These are phyloP conservation scores for Macrocystidia cucumis DNA, from an alignment of 1,284 basidiomycete species.

Conservation along the genomic window DNA sequence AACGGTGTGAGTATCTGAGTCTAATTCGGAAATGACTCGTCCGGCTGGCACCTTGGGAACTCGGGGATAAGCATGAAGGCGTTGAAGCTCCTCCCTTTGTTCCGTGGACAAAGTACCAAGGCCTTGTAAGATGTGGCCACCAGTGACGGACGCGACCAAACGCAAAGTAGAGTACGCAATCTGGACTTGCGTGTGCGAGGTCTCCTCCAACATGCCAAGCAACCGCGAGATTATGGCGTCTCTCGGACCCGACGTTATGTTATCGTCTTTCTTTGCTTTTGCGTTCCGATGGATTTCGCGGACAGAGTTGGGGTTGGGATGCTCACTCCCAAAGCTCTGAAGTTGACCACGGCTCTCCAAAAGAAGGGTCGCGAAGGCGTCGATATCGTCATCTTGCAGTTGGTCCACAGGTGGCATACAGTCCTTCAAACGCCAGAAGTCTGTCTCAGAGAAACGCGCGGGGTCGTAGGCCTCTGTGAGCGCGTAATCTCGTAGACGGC, in stretches of 20 bases:
- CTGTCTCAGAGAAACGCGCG: conserved; percentile 42
- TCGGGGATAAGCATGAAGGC: conserved; percentile 39
- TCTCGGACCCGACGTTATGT: conserved; percentile 21
- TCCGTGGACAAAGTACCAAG: conserved; percentile 31
- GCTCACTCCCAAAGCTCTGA: conserved; percentile 49
- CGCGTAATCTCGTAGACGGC: conserved; percentile 45
- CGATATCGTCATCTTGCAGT: conserved; percentile 56
- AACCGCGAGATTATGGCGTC: conserved; percentile 47
- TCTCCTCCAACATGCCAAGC: conserved; percentile 49
- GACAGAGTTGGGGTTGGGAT: conserved; percentile 22
- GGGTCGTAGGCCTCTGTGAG: conserved; percentile 26
- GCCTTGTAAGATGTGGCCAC: conserved; percentile 19
- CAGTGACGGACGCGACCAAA: conserved; percentile 35
- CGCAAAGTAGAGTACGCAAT: conserved; percentile 60
- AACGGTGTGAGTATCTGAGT: conserved; percentile 28
- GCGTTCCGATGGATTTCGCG: conserved; percentile 27
- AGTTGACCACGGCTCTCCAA: conserved; percentile 50
- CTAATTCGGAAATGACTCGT: conserved; percentile 28
- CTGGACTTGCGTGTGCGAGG: conserved; percentile 39
- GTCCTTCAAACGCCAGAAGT: conserved; percentile 81
- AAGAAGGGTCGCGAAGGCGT: conserved; percentile 72
- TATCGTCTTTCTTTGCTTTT: conserved; percentile 1
- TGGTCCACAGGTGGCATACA: conserved; percentile 49
- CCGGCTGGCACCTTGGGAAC: conserved; percentile 18
- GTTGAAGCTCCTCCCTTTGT: conserved; percentile 40